phyloP scores from a whole-genome alignment of 495 filamentous ascomycete genomes.

The Neurospora sp. region DNA sequence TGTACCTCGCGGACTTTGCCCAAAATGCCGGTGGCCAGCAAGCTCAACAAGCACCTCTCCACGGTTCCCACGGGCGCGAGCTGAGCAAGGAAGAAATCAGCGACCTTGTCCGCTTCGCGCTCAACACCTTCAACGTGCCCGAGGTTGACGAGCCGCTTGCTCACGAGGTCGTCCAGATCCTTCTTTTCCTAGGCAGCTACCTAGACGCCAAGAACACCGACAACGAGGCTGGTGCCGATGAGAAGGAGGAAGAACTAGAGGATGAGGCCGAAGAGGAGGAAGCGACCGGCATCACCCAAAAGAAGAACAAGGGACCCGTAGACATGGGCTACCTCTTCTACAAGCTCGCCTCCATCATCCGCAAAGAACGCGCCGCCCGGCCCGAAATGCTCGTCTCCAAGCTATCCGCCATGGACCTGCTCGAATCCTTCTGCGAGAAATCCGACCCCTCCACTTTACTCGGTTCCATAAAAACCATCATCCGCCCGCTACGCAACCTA shows the following conservation, averaged over 20 bases:
- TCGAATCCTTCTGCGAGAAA: conserved; percentile 49
- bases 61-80: conserved; percentile 59
- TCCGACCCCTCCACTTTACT: conserved; percentile 46
- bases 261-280: conserved; percentile 33
- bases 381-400: conserved; percentile 57
- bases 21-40: conserved; percentile 41
- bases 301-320: conserved; percentile 10
- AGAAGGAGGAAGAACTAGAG: conserved; percentile 31
- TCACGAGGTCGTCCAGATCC: conserved; percentile 61
- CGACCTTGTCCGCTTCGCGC: conserved; percentile 49
- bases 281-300: conserved; percentile 9
- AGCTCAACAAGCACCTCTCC: conserved; percentile 48
- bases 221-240: conserved; percentile 15
- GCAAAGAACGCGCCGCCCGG: conserved; percentile 61
- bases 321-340: conserved; percentile 61
- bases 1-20: conserved; percentile 70
- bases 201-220: conserved; percentile 22
- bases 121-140: conserved; percentile 55
- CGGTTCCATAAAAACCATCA: conserved; percentile 51
- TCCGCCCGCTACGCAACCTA: conserved; percentile 73
- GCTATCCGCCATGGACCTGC: conserved; percentile 61
- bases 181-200: conserved; percentile 54
- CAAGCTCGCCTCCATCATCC: conserved; percentile 64
- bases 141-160: conserved; percentile 56
- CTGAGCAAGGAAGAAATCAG: conserved; percentile 56